Evolutionary conservation across 805 yeast species (phyloP).

Genomic region (Schwanniomyces vanrijiae): DNA sequence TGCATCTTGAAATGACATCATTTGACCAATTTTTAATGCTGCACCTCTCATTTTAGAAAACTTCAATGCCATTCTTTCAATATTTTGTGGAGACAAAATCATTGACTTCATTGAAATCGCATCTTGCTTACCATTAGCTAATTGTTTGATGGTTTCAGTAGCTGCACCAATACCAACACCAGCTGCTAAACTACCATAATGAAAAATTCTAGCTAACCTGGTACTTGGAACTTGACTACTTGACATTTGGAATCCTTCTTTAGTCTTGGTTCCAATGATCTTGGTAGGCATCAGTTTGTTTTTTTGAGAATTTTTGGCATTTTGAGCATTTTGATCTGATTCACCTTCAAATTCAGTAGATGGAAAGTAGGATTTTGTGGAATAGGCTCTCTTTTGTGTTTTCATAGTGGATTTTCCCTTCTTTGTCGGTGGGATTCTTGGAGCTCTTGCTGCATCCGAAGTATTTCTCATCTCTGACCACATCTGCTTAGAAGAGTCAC

Average conservation of each 20-base stretch:
- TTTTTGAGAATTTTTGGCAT: background rate
- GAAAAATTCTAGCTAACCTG: slow-evolving; percentile 84
- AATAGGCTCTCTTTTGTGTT: slow-evolving; percentile 9
- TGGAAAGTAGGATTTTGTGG: slow-evolving; percentile 14
- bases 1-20: slow-evolving; percentile 92
- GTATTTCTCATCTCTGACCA: slow-evolving; percentile 17
- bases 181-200: slow-evolving; percentile 90
- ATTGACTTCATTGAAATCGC: slow-evolving; percentile 54
- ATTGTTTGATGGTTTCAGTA: slow-evolving; percentile 69
- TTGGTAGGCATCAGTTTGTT: slow-evolving; percentile 1
- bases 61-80: slow-evolving; percentile 84
- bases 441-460: slow-evolving; percentile 7
- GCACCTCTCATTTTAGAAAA: slow-evolving; percentile 98
- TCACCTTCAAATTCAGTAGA: slow-evolving; percentile 5
- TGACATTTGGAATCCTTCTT: slow-evolving; percentile 47
- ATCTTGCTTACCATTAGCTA: slow-evolving; percentile 51
- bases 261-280: slow-evolving; percentile 17
- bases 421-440: slow-evolving; percentile 2
- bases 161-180: slow-evolving; percentile 86
- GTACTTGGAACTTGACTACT: slow-evolving; percentile 82
- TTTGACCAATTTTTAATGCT: slow-evolving; percentile 94
- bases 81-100: slow-evolving; percentile 75
- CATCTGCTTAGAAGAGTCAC: slow-evolving; percentile 21
- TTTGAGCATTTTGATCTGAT: background rate
- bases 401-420: background rate